Percentiles rank a stretch among this genome's conserved stretches.
phyloP scores from a whole-genome alignment of 139 green algal genomes.

The Micractinium sp. region DNA sequence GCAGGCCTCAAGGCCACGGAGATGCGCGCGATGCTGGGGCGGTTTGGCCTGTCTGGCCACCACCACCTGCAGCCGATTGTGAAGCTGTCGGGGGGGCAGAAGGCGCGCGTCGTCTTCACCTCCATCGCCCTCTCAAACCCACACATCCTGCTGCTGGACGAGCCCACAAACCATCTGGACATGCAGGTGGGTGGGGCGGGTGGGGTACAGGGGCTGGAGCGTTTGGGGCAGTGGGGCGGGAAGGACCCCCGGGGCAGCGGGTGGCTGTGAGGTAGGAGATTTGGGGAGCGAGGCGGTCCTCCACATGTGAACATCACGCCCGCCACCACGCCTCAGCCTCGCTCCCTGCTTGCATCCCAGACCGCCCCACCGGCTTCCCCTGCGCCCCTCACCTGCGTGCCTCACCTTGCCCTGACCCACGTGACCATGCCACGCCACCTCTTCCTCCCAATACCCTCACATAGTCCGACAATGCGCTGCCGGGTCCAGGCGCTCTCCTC shows the following conservation, averaged over 20 bases:
- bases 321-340: too few relatives aligned
- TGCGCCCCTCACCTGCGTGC: too few relatives aligned
- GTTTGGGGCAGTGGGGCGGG: neutral
- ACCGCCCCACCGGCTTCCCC: too few relatives aligned
- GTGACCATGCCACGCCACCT: neutral
- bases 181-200: slow-evolving; percentile 78
- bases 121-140: slow-evolving; percentile 86
- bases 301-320: too few relatives aligned
- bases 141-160: slow-evolving; percentile 95
- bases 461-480: neutral
- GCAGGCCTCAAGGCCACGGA: slow-evolving; percentile 84
- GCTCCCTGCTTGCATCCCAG: too few relatives aligned
- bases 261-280: too few relatives aligned
- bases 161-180: slow-evolving; percentile 99
- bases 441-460: neutral
- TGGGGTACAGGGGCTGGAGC: neutral
- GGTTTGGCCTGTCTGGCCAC: slow-evolving; percentile 94
- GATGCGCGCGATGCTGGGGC: slow-evolving; percentile 86
- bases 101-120: slow-evolving; percentile 98
- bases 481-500: too few relatives aligned
- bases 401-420: too few relatives aligned
- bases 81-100: slow-evolving; percentile 97
- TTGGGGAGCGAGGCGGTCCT: too few relatives aligned
- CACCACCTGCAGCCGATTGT: slow-evolving; percentile 97
- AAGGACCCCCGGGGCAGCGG: too few relatives aligned